Evolutionary conservation across 176 grass and related monocot species (phyloP).

Genomic region (Pontederia paniculata): DNA sequence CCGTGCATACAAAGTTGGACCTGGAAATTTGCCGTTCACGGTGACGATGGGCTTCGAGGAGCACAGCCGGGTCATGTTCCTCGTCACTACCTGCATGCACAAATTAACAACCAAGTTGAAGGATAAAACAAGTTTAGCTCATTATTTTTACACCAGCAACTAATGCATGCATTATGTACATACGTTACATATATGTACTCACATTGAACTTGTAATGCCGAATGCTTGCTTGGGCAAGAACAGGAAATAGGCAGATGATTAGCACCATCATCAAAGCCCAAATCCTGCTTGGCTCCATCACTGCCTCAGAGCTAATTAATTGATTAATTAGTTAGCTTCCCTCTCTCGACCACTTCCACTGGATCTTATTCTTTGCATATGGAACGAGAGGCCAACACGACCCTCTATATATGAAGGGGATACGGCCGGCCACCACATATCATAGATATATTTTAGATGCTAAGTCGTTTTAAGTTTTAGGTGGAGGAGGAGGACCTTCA

Average conservation of each 20-base stretch:
- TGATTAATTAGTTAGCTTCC: too few species aligned
- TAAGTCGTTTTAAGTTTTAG: conserved; percentile 64
- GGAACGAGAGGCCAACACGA: conserved; percentile 18
- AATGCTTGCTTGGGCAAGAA: conserved; percentile 22
- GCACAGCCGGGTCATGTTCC: conserved; percentile 43
- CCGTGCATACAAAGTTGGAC: conserved; percentile 44
- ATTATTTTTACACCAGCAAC: background rate
- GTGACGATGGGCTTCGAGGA: conserved; percentile 55
- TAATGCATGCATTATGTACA: background rate
- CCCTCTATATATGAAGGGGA: conserved; percentile 25
- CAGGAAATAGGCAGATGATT: conserved; percentile 27
- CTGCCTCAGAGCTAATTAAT: background rate
- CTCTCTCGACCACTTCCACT: background rate
- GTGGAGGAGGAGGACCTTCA: conserved; percentile 36
- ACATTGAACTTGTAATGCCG: conserved; percentile 73
- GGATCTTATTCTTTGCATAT: background rate
- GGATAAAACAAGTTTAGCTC: background rate
- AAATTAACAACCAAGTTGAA: background rate
- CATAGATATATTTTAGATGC: conserved; percentile 43
- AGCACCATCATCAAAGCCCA: conserved; percentile 10
- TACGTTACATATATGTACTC: conserved; percentile 10
- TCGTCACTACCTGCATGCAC: conserved; percentile 34
- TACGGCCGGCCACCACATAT: too few species aligned
- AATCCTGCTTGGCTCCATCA: background rate
- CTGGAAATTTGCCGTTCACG: conserved; percentile 44